Evolutionary conservation across 441 rosid species (phyloP), one percentile per base, ranked within the genome.

Genomic region (Gossypium trilobum): DNA sequence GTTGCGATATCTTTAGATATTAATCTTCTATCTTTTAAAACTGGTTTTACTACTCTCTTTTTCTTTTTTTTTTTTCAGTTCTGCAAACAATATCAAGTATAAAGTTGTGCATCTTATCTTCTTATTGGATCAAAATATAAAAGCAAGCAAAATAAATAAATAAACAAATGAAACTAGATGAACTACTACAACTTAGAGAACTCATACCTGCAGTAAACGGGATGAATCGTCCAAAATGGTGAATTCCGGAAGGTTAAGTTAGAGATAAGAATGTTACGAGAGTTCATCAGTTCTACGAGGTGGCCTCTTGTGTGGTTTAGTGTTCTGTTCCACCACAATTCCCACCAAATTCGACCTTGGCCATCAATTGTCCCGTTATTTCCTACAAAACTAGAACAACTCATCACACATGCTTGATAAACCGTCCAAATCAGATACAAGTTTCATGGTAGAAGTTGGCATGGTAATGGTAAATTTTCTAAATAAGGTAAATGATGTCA

Each of bases 331-430:
- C 99, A 89, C 97, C 97, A 94, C 77, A 88, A 80, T 11, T 90
- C 94, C 99, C 99, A 94, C 99, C 97, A 92, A 89, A 91, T 92
- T 74, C 74, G 87, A 72, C 99, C 99, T 74, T 91, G 96, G 67
- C 99, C 97, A 76, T 94, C 97, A 20, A 94, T 85, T 20, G 97
- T 89, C 22, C 97, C 97, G 67, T 94, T 94, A 59, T 87, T 74
- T 74, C 99, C 97, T 92, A 85, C 69, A 75, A 68, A 67, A 73
- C 68, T 23, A 23, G 66, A 57, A 39, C 42, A 73, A 33, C 36
- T 27, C 20, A 60, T 65, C 27, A 19, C 46, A 33, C 14, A 19
- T 29, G 10, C 42, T 46, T 52, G 63, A 55, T 27, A 29, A 72
- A 33, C 7, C 22, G 11, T 22, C 13, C 27, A 20, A 4, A 59